phyloP scores from a whole-genome alignment of 768 basidiomycete species.

The Mycena belliarum region DNA sequence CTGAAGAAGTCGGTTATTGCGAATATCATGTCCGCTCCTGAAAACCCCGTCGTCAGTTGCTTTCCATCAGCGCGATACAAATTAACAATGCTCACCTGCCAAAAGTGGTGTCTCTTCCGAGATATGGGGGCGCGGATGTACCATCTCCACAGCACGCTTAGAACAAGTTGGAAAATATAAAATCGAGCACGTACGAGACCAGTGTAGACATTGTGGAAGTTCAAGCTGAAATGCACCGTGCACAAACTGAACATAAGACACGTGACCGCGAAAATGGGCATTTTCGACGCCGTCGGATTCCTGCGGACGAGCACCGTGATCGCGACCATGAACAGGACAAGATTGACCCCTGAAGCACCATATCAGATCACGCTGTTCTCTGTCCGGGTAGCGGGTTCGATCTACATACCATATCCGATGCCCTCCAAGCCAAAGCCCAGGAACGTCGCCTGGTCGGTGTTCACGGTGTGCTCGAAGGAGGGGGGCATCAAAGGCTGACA shows the following conservation, averaged over 20 bases:
- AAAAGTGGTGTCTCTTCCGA: slow-evolving; percentile 6
- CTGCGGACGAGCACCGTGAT: neutral
- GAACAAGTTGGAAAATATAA: neutral
- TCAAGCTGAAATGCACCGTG: slow-evolving; percentile 5
- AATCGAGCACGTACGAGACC: neutral
- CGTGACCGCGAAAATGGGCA: neutral
- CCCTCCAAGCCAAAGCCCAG: slow-evolving; percentile 7
- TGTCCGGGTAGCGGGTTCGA: neutral
- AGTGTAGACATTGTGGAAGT: slow-evolving; percentile 13
- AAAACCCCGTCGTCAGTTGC: too few species aligned
- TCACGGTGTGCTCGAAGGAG: neutral
- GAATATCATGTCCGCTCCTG: slow-evolving; percentile 12
- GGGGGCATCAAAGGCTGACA: neutral
- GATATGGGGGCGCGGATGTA: neutral
- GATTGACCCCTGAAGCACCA: neutral
- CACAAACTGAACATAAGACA: slow-evolving; percentile 9
- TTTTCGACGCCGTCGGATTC: neutral
- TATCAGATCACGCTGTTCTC: neutral
- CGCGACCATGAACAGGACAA: neutral
- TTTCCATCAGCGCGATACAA: too few species aligned
- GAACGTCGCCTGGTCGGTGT: slow-evolving; percentile 7
- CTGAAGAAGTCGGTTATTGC: slow-evolving; percentile 11
- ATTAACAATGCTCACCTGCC: neutral
- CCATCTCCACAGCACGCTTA: slow-evolving; percentile 1
- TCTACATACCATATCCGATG: neutral